These are phyloP conservation scores for Perilla frutescens DNA, from an alignment of 257 asterid species.

Conservation along the genomic window DNA sequence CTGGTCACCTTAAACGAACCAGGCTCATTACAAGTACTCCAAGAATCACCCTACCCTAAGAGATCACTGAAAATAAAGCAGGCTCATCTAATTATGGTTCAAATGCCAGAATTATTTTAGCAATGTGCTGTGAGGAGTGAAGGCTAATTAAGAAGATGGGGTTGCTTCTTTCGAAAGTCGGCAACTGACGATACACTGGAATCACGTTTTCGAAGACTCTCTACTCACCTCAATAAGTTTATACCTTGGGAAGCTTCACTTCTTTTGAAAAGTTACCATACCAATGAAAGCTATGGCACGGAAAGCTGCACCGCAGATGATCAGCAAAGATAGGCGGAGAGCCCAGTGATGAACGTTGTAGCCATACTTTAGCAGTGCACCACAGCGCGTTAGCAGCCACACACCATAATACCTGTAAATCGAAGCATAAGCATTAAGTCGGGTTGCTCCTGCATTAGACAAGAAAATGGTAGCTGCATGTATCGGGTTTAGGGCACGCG, in stretches of 20 bases:
- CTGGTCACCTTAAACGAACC: neutral
- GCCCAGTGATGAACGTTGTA: constrained; percentile 71
- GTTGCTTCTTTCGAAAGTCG: too few relatives aligned
- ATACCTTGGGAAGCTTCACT: constrained; percentile 40
- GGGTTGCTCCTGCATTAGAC: neutral
- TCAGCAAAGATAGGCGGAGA: constrained; percentile 61
- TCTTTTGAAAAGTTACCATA: constrained; percentile 74
- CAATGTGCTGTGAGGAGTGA: too few relatives aligned
- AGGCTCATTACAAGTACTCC: neutral
- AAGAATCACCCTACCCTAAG: neutral
- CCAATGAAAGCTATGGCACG: constrained; percentile 82
- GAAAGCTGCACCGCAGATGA: constrained; percentile 59
- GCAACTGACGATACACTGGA: too few relatives aligned
- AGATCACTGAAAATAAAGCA: too few relatives aligned
- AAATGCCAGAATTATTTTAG: too few relatives aligned
- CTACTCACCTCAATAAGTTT: too few relatives aligned
- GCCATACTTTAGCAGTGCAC: constrained; percentile 59
- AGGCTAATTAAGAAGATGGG: too few relatives aligned
- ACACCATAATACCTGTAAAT: constrained; percentile 79
- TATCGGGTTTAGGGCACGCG: too few relatives aligned
- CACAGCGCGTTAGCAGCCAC: constrained; percentile 94
- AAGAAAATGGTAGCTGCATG: too few relatives aligned
- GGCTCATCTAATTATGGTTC: too few relatives aligned
- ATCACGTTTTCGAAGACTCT: too few relatives aligned
- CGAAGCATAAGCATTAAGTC: constrained; percentile 3